Evolutionary conservation across 345 rosid species (phyloP), one percentile per base, ranked within the genome.

Genomic region (Mercurialis annua): DNA sequence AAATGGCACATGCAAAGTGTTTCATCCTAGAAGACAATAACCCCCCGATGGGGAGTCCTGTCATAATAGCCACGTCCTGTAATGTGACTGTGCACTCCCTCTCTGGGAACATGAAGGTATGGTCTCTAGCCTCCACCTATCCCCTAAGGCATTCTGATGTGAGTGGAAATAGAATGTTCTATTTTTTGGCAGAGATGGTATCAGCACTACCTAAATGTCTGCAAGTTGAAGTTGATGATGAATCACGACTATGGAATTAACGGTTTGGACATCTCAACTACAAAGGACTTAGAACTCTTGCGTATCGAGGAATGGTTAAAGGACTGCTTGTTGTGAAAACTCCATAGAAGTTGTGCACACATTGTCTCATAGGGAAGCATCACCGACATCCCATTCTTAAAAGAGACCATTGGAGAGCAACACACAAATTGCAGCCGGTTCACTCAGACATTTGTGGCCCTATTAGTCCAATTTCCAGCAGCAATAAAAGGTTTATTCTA

Each of bases 311-410:
- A 17, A 53, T 53, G 33, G 57, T 53, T 53, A 0, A 53, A 0
- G n/a, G 33, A 8, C 0, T 26, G n/a, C 57, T 30, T 2, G 0
- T 0, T 21, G 7, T 53, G 24, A 4, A 12, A 53, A 1, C 57
- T 0, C 33, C 33, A 2, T 0, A 0, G 0, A 53, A 4, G 15
- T 7, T 12, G 17, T 12, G 10, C 6, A 2, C 3, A 0, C 2
- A 53, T 26, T 53, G 33, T 0, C 15, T 53, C 24, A 6, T 0
- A 0, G 18, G 33, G 0, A 53, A 53, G 0, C 33, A 53, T 10
- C 33, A 53, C 7, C 24, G 1, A 2, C 7, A 4, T 0, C 24
- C 24, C 0, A 53, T 53, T 53, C 5, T 2, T 2, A 53, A 53
- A 17, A 21, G 27, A 53, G 24, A 17, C 1, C 18, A n/a, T 0